Percentiles rank a stretch among this genome's conserved stretches.
phyloP scores from a whole-genome alignment of 176 grass and related monocot genomes.

The Oryza australiensis region DNA sequence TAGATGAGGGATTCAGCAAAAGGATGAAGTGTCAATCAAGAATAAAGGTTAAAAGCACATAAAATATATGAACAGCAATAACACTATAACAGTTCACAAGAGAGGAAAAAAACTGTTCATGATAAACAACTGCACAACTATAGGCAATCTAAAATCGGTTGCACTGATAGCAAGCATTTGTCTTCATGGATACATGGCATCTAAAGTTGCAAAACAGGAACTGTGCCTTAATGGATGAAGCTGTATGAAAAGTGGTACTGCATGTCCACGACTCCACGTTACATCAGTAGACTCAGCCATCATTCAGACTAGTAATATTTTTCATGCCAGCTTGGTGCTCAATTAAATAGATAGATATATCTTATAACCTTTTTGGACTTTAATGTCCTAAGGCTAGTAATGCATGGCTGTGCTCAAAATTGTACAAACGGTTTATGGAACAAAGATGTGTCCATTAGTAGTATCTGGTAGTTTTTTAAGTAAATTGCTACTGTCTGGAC shows the following conservation, averaged over 20 bases:
- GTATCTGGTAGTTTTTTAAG: slow-evolving; percentile 9
- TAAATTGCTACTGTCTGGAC: neutral
- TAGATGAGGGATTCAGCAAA: slow-evolving; percentile 44
- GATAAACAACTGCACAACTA: neutral
- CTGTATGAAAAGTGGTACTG: slow-evolving; percentile 17
- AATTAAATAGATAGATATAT: slow-evolving; percentile 28
- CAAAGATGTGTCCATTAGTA: neutral
- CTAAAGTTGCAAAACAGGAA: neutral
- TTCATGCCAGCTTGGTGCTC: slow-evolving; percentile 10
- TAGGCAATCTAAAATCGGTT: neutral
- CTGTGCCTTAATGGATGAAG: slow-evolving; percentile 30
- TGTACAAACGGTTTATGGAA: slow-evolving; percentile 14
- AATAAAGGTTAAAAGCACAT: slow-evolving; percentile 34
- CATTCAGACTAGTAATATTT: slow-evolving; percentile 4
- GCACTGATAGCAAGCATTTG: neutral
- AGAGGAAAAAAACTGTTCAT: neutral
- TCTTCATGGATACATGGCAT: neutral
- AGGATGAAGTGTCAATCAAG: neutral
- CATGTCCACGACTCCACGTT: neutral
- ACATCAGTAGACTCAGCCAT: neutral
- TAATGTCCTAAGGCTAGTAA: slow-evolving; percentile 18
- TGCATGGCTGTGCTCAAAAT: slow-evolving; percentile 2
- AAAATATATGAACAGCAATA: slow-evolving; percentile 27
- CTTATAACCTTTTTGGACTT: slow-evolving; percentile 9
- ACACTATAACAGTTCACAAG: slow-evolving; percentile 11